Evolutionary conservation across 2,329 filamentous ascomycete genomes (phyloP).

Genomic region (Alternaria sp.): DNA sequence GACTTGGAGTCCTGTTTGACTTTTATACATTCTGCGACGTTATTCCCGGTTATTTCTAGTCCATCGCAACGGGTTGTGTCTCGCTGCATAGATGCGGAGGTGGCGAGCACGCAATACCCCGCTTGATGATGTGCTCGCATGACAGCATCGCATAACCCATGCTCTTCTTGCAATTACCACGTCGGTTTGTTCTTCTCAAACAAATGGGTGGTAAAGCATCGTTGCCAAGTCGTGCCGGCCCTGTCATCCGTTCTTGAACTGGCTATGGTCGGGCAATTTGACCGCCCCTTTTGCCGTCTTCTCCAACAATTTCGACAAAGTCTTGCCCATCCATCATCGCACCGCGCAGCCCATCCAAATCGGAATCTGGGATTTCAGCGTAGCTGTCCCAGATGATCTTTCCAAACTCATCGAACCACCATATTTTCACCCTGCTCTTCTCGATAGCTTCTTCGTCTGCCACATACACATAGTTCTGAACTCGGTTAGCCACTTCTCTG

Average conservation of each 20-base stretch:
- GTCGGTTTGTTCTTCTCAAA: not conserved
- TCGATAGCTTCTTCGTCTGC: not conserved
- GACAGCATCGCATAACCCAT: not conserved
- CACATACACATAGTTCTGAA: not conserved
- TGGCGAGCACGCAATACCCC: slow-evolving; percentile 33
- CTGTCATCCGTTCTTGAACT: not conserved
- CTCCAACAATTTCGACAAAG: not conserved
- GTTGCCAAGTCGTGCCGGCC: not conserved
- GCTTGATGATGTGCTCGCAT: slow-evolving; percentile 29
- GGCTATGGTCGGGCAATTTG: not conserved
- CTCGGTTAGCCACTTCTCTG: not conserved
- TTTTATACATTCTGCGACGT: not conserved
- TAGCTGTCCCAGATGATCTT: not conserved
- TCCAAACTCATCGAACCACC: not conserved
- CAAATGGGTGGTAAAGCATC: not conserved
- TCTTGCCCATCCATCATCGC: not conserved
- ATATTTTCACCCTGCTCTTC: not conserved
- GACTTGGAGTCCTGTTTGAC: not conserved
- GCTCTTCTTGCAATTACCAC: not conserved
- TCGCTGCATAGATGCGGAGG: not conserved
- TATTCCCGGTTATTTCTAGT: not conserved
- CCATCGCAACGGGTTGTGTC: not conserved
- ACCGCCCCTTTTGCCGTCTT: not conserved
- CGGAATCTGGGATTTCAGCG: not conserved
- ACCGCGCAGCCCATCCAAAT: not conserved